Evolutionary conservation across 768 basidiomycete species (phyloP).

Genomic region (Clitopilus passeckerianus): DNA sequence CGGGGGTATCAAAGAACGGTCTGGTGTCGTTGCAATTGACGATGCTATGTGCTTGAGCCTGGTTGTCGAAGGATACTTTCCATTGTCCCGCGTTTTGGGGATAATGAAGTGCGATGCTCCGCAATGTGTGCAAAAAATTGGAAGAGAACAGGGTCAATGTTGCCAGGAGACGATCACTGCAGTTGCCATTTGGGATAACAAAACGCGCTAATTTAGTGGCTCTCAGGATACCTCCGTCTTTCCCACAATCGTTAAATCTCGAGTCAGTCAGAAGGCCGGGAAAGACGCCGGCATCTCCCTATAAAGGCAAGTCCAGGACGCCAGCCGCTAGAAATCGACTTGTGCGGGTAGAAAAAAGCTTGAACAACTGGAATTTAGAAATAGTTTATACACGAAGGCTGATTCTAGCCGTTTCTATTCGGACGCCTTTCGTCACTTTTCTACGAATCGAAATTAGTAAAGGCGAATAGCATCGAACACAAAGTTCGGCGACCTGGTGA

Average conservation of each 20-base stretch:
- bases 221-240: not conserved
- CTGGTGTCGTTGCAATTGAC: not conserved
- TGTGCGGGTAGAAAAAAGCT: too few relatives aligned
- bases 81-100: not conserved
- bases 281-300: not conserved
- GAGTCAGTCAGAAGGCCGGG: not conserved
- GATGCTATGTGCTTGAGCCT: not conserved
- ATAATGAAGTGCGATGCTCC: not conserved
- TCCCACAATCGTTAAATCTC: not conserved
- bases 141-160: not conserved
- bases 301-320: not conserved
- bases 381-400: too few relatives aligned
- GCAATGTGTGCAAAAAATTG: not conserved
- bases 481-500: slow-evolving; percentile 23
- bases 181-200: not conserved
- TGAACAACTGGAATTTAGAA: too few relatives aligned
- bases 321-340: not conserved
- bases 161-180: not conserved
- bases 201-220: not conserved
- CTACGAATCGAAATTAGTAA: slow-evolving; percentile 9
- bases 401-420: not conserved
- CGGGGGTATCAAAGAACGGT: not conserved
- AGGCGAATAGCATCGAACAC: slow-evolving; percentile 25
- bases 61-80: not conserved
- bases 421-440: not conserved